Percentiles rank a stretch among this genome's conserved stretches.
phyloP scores from a whole-genome alignment of 345 rosid genomes.

The Rhizophora mangle region DNA sequence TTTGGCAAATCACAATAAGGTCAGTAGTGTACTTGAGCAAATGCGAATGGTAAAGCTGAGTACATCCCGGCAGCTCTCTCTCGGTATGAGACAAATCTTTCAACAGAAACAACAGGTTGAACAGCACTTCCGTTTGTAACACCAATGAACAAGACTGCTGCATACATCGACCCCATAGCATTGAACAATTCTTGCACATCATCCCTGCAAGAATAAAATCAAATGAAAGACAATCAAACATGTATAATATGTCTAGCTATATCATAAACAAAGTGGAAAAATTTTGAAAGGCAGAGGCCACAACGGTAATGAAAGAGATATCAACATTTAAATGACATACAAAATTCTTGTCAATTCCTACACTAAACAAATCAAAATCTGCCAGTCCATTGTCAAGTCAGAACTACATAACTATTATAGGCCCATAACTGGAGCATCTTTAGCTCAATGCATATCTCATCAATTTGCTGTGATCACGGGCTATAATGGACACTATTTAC shows the following conservation, averaged over 20 bases:
- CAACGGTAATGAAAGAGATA: not conserved
- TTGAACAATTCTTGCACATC: constrained; percentile 77
- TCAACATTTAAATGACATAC: not conserved
- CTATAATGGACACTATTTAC: too few relatives aligned
- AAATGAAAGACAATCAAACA: not conserved
- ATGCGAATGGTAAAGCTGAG: constrained; percentile 85
- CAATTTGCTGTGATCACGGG: too few relatives aligned
- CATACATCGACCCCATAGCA: constrained; percentile 96
- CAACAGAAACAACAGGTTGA: constrained; percentile 95
- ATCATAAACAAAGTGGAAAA: not conserved
- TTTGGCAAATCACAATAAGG: constrained; percentile 1
- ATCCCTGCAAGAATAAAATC: constrained; percentile 45
- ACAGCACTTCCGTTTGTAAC: constrained; percentile 86
- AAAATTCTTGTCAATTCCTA: too few relatives aligned
- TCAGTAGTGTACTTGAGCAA: constrained; percentile 66
- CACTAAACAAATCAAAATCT: too few relatives aligned
- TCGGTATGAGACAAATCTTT: constrained; percentile 88
- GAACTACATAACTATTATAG: too few relatives aligned
- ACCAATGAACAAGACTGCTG: constrained; percentile 85
- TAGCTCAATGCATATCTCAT: too few relatives aligned
- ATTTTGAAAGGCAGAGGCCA: not conserved
- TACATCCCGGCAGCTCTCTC: constrained; percentile 98
- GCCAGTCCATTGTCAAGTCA: too few relatives aligned
- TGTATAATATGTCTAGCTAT: not conserved
- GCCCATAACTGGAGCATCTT: too few relatives aligned